Conservation (phyloP, 306 rosid genomes). For the Mimosa bimucronata region DNA sequence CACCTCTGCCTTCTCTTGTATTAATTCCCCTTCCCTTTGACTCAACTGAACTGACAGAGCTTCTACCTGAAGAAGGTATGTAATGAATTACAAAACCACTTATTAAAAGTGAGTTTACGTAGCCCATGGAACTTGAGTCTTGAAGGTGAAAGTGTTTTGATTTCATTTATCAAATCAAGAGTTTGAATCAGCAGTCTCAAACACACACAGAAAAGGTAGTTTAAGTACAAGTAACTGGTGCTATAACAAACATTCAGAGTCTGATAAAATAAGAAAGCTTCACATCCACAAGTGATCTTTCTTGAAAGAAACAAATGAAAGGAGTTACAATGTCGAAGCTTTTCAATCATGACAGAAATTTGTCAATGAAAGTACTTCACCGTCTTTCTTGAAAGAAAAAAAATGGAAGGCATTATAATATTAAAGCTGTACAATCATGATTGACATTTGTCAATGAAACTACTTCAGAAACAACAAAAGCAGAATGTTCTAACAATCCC, state of each 20-base stretch:
- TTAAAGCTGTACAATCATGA: neutral
- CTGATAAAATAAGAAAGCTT: neutral
- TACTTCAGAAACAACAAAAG: constrained; percentile 16
- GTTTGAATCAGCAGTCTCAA: neutral
- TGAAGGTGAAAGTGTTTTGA: neutral
- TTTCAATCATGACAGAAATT: constrained; percentile 14
- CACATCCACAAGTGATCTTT: neutral
- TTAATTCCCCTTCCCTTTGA: constrained; percentile 67
- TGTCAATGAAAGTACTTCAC: neutral
- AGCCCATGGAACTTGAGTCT: neutral
- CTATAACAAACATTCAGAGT: neutral
- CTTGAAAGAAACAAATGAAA: constrained; percentile 1
- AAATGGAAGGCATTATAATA: neutral
- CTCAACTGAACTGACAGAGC: constrained; percentile 93
- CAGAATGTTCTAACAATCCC: constrained; percentile 4
- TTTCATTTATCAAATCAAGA: neutral
- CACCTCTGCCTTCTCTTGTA: constrained; percentile 96
- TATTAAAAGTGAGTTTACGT: constrained; percentile 20
- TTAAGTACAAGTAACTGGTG: too few relatives aligned
- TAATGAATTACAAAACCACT: constrained; percentile 13
- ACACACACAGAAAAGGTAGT: neutral
- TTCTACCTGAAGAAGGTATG: constrained; percentile 50
- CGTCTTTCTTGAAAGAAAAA: neutral
- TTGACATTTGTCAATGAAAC: constrained; percentile 12
- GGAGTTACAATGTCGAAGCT: neutral